Evolutionary conservation across 75 land plant species (phyloP), one percentile per base, ranked within the genome.

Genomic region (Adiantum capillusveneris): DNA sequence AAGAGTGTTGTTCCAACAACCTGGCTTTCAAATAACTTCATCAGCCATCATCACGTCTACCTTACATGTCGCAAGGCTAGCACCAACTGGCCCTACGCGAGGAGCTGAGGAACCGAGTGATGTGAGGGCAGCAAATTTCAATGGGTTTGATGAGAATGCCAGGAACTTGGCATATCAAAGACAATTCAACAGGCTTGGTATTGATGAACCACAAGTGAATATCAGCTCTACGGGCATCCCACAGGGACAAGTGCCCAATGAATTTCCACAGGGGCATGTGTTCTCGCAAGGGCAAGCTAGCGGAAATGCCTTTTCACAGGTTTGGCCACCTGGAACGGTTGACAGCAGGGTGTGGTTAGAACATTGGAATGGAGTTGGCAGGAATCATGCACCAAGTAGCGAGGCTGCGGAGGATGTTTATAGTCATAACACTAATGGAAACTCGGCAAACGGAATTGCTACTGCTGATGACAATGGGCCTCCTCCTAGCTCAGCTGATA

Each of bases 21-120:
- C 81, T 25, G 84, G 87, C 39, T 68, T 90, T 44, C 99, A 84
- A 28, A 83, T 95, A 22, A 95, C 96, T n/a, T 93, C 98, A 18
- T 85, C 98, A 13, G 67, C 92, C 29, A 82, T 92, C 25, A 72
- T 88, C 31, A 80, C 97, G 0, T 92, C 97, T 1, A 80, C 96
- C 0, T 56, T 93, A 1, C 98, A 86, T 45, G 83, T 94, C 18
- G 72, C 96, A 58, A 75, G 96, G 37, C 34, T 83, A 24, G 82
- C 75, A 59, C 58, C 71, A 14, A 58, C 76, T 46, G 74, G 62
- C 44, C 53, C 69, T 9, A 59, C 28, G 21, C 66, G 46, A 18
- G 37, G 25, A n/a, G 60, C 39, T 66, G 65, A 34, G 9, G 37
- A 21, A 28, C n/a, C n/a, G n/a, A n/a, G n/a, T n/a, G n/a, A n/a